A percentile compares a stretch with the other conserved stretches of the same genome.
Conservation (phyloP, 306 rosid genomes). For the Betula pendula region DNA sequence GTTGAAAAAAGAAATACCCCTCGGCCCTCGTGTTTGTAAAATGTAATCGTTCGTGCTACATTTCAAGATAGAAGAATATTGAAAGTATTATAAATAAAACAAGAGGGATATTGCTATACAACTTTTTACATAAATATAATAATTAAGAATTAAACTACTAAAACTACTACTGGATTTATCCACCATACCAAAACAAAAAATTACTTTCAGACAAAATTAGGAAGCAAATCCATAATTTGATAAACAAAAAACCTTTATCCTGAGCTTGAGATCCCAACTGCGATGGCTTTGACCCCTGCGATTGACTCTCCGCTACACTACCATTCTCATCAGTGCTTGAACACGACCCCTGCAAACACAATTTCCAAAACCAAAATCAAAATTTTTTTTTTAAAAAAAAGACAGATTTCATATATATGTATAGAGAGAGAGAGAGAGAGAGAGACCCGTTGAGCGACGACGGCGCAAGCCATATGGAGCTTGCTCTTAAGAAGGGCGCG, state of each 20-base stretch:
- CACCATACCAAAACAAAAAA: neutral
- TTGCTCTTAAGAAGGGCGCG: slow-evolving; percentile 46
- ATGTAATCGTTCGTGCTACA: too few relatives aligned
- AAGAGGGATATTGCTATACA: neutral
- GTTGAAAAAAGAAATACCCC: too few relatives aligned
- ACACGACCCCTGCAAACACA: slow-evolving; percentile 37
- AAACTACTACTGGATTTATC: neutral
- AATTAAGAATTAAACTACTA: neutral
- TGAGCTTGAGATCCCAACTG: slow-evolving; percentile 36
- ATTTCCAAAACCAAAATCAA: slow-evolving; percentile 1
- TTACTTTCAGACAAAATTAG: neutral
- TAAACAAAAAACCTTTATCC: slow-evolving; percentile 18
- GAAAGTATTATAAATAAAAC: too few relatives aligned
- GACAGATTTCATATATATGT: neutral
- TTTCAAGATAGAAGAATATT: too few relatives aligned
- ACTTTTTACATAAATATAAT: neutral
- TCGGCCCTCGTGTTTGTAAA: too few relatives aligned
- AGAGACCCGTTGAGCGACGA: slow-evolving; percentile 50
- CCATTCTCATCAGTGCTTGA: slow-evolving; percentile 36
- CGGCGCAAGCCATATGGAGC: slow-evolving; percentile 61
- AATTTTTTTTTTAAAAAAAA: too few relatives aligned
- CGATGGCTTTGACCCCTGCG: slow-evolving; percentile 21
- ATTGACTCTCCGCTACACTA: slow-evolving; percentile 23
- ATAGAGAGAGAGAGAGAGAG: neutral
- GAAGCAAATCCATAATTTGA: neutral